Base-by-base conservation (phyloP, 768 basidiomycete genomes). In the Lactarius evosmus region DNA sequence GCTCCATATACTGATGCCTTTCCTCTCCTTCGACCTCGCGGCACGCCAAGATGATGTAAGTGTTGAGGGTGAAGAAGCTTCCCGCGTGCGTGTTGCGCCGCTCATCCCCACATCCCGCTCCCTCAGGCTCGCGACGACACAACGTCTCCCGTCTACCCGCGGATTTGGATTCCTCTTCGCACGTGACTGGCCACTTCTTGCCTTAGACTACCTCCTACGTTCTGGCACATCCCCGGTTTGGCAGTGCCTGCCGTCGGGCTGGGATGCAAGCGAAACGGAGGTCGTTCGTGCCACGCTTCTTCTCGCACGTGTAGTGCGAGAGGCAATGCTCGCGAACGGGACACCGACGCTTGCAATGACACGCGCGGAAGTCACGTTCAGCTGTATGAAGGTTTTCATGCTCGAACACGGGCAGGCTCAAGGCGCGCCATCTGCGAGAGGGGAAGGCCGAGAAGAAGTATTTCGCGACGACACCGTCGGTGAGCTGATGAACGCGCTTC, bases 341-440 rank as follows among this genome's bases (percentile, higher is more conserved):
- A 74, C 85, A 38, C 66, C 60, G 1, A 64, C 69, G 27, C 81
- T 83, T 16, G 70, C 77, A 8, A 72, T 86, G 70, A 77, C 74
- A 19, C 78, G 82, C 50, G 83, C 85, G 57, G 84, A 88, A 66
- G 75, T 81, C 1, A 78, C 89, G 5, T 88, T 95, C 69, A 83
- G 81, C 22, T 89, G 93, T 67, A 95, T 97, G 92, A 92, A 91
- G 67, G 85, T 97, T 17, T 94, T 93, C 75, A 95, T 97, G 94
- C 84, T 98, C 32, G 95, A 98, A 73, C 91, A 96, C 71, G 92
- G 84, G 1, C 87, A 91, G 57, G 74, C 67, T 49, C 70, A 69
- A 61, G 70, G 65, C 38, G 69, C 68, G 36, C 72, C 66, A 38
- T 66, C 55, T 9, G 83, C 79, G 50, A 59, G 36, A 22, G 58